phyloP scores from a whole-genome alignment of 352 stramenopile genomes.

The Phytopythium litorale region DNA sequence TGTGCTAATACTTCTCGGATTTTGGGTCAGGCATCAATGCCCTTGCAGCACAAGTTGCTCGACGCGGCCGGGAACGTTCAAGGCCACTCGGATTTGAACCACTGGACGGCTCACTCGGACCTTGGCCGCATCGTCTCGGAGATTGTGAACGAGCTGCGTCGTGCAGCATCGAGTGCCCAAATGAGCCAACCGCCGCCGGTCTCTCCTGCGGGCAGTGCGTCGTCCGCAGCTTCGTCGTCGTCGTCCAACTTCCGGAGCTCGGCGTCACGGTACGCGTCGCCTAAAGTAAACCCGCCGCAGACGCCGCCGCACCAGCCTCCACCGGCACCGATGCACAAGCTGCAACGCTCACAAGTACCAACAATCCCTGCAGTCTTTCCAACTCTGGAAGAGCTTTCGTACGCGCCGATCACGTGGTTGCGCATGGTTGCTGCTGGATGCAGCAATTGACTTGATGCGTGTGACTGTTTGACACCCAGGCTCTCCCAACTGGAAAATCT shows the following conservation, averaged over 20 bases:
- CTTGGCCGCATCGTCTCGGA: slow-evolving; percentile 76
- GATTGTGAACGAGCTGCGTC: slow-evolving; percentile 57
- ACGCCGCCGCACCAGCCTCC: slow-evolving; percentile 29
- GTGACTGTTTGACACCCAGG: slow-evolving; percentile 9
- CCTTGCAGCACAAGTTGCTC: slow-evolving; percentile 70
- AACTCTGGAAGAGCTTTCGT: slow-evolving; percentile 77
- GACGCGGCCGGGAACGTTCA: slow-evolving; percentile 69
- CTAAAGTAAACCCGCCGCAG: slow-evolving; percentile 15
- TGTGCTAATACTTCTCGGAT: neutral
- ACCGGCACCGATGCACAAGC: slow-evolving; percentile 26
- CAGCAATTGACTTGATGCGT: neutral
- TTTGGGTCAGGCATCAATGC: slow-evolving; percentile 45
- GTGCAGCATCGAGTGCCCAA: slow-evolving; percentile 11
- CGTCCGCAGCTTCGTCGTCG: slow-evolving; percentile 17
- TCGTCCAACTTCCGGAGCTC: slow-evolving; percentile 6
- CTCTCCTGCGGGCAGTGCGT: slow-evolving; percentile 19
- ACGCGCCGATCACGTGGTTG: slow-evolving; percentile 13
- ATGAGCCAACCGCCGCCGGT: slow-evolving; percentile 15
- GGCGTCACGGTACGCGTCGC: slow-evolving; percentile 17
- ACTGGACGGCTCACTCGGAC: slow-evolving; percentile 83
- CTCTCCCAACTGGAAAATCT: slow-evolving; percentile 64
- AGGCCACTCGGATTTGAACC: slow-evolving; percentile 65
- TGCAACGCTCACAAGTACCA: slow-evolving; percentile 72
- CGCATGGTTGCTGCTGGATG: no score
- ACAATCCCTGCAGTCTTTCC: slow-evolving; percentile 70